These are phyloP conservation scores for Umbelopsis sp. DNA, from an alignment of 192 early-diverging fungal genomes.

Conservation along the genomic window DNA sequence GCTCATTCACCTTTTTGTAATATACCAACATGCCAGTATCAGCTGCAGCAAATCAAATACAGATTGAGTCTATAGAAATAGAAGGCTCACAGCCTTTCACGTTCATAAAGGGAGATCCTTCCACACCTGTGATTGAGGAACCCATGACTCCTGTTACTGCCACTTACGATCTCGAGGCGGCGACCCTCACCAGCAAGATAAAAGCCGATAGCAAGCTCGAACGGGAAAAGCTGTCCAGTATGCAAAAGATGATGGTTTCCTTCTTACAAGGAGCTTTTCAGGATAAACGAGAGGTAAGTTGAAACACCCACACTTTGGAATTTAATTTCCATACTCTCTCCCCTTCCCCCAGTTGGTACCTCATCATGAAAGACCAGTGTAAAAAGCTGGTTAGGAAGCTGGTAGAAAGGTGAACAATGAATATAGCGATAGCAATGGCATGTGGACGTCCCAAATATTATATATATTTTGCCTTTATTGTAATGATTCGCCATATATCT, in stretches of 20 bases:
- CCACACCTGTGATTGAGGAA: neutral
- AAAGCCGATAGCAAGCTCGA: conserved; percentile 3
- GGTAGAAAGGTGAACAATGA: neutral
- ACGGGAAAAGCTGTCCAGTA: conserved; percentile 7
- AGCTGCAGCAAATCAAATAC: conserved; percentile 10
- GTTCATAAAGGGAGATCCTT: neutral
- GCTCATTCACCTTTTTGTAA: neutral
- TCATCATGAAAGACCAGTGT: neutral
- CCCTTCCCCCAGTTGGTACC: conserved; percentile 11
- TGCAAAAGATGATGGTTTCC: conserved; percentile 18
- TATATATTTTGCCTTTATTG: neutral
- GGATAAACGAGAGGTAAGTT: conserved; percentile 18
- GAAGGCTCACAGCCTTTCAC: conserved; percentile 5
- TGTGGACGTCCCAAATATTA: conserved; percentile 9
- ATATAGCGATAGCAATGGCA: conserved; percentile 18
- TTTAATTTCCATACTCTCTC: neutral
- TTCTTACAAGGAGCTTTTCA: conserved; percentile 19
- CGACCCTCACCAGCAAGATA: conserved; percentile 1
- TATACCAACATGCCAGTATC: conserved; percentile 24
- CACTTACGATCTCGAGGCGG: conserved; percentile 7
- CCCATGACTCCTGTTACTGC: neutral
- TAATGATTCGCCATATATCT: conserved; percentile 12
- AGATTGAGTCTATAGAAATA: conserved; percentile 18
- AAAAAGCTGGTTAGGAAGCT: neutral
- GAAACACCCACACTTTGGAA: no score